Conservation (phyloP, 495 filamentous ascomycete species). For the Xylaria flabelliformis region DNA sequence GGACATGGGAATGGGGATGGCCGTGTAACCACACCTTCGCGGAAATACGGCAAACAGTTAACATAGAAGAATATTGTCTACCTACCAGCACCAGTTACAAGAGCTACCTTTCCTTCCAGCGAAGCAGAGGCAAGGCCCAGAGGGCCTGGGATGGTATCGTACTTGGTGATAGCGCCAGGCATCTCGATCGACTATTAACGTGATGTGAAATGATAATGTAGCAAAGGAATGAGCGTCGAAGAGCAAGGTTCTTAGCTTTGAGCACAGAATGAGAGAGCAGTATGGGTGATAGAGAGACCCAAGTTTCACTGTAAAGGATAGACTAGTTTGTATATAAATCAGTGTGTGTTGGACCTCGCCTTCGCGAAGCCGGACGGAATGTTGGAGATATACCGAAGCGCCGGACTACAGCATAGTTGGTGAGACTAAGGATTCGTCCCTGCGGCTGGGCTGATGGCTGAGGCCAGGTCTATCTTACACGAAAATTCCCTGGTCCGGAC, state of each 20-base stretch:
- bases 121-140: conserved; percentile 56
- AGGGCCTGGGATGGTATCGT: conserved; percentile 55
- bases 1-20: conserved; percentile 26
- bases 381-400: conserved; percentile 57
- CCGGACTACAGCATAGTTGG: conserved; percentile 41
- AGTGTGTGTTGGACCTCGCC: conserved; percentile 18
- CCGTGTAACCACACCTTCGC: conserved; percentile 15
- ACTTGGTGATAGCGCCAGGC: conserved; percentile 50
- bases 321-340: conserved; percentile 35
- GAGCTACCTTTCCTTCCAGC: conserved; percentile 58
- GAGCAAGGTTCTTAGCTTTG: background rate
- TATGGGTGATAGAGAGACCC: background rate
- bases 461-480: conserved; percentile 24
- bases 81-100: conserved; percentile 56
- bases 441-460: conserved; percentile 24
- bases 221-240: background rate
- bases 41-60: background rate
- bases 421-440: conserved; percentile 18
- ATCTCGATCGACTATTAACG: conserved; percentile 38
- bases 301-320: background rate
- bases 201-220: conserved; percentile 14
- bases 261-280: background rate
- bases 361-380: conserved; percentile 43
- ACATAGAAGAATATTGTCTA: conserved; percentile 22
- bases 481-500: conserved; percentile 27